phyloP scores from a whole-genome alignment of 139 green algal species.

The Bryopsis sp. region DNA sequence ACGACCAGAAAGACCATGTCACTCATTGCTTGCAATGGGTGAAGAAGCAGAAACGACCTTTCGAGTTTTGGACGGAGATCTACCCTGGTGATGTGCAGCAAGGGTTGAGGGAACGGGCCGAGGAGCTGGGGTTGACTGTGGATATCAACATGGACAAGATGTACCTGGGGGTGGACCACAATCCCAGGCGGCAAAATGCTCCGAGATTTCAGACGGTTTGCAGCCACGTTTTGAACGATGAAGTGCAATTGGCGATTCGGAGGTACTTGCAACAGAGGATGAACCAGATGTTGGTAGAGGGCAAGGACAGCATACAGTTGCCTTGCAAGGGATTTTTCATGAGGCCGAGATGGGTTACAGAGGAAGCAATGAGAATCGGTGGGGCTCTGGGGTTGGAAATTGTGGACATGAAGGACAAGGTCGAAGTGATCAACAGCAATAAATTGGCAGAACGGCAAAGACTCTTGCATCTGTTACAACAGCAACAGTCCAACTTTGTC shows the following conservation, averaged over 20 bases:
- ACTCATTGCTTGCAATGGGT: constrained; percentile 1
- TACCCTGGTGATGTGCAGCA: neutral
- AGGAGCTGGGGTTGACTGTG: neutral
- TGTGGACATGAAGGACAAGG: neutral
- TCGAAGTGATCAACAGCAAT: neutral
- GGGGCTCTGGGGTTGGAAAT: neutral
- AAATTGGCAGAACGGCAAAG: no score
- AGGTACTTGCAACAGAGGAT: neutral
- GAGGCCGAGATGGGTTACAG: neutral
- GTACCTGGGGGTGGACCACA: neutral
- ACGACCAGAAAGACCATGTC: constrained; percentile 3
- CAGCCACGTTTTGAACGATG: neutral
- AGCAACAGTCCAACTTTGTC: neutral
- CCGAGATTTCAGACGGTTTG: neutral
- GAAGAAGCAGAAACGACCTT: neutral
- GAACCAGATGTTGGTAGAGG: neutral
- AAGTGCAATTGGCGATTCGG: neutral
- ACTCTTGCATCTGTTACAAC: neutral
- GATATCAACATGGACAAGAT: neutral
- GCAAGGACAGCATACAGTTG: neutral
- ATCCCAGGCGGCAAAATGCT: neutral
- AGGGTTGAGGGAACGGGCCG: neutral
- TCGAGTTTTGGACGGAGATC: neutral
- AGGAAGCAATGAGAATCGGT: neutral
- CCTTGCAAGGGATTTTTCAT: constrained; percentile 1